A percentile compares a stretch with the other conserved stretches of the same genome.
Evolutionary conservation across 441 rosid genomes (phyloP).

Genomic region (Populus hybrid): DNA sequence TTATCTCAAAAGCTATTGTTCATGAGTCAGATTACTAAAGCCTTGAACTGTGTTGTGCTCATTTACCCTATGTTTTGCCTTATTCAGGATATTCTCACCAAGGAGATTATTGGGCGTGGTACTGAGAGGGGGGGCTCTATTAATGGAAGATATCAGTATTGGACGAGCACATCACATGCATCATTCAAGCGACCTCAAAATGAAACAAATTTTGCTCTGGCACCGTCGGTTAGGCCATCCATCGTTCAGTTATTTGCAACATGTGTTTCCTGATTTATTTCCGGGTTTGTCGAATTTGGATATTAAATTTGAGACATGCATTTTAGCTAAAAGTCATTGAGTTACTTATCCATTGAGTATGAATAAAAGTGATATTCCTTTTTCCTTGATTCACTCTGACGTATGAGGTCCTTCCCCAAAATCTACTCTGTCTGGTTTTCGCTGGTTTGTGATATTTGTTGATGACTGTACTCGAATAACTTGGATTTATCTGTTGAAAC

Average conservation of each 20-base stretch:
- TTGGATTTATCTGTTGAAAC: background rate
- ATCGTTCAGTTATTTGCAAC: background rate
- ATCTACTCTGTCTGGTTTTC: background rate
- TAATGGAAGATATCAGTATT: background rate
- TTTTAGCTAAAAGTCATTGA: slow-evolving; percentile 7
- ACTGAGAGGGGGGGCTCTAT: background rate
- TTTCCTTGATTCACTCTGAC: slow-evolving; percentile 1
- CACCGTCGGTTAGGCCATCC: background rate
- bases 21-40: no score
- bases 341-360: background rate
- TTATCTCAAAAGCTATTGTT: no score
- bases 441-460: slow-evolving; percentile 9
- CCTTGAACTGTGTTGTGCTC: no score
- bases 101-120: no score
- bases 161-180: background rate
- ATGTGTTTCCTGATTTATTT: slow-evolving; percentile 4
- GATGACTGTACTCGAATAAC: slow-evolving; percentile 3
- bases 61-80: no score
- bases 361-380: background rate
- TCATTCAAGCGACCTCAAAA: background rate
- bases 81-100: no score
- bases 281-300: background rate
- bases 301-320: slow-evolving; percentile 4
- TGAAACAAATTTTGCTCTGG: background rate
- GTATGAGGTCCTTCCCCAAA: background rate